Evolutionary conservation across 768 basidiomycete genomes (phyloP), one percentile per base, ranked within the genome.

Genomic region (Pleurotus giganteus): DNA sequence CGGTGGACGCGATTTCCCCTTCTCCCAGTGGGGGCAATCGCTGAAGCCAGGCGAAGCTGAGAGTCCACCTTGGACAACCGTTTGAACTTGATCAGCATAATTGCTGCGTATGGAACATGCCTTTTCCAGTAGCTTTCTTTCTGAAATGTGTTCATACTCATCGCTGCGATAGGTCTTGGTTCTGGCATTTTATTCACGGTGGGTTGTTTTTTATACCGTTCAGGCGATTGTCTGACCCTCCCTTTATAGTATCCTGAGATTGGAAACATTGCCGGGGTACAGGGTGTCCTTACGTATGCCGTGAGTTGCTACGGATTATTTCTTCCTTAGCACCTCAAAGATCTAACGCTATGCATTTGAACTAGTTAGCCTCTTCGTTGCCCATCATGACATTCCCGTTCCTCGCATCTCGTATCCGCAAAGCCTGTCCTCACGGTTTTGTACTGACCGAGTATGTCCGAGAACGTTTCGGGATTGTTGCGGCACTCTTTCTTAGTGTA

Each of bases 51-150:
- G 34, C 34, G 15, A 51, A 34, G 49, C 49, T 51, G 49, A 51
- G 49, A 51, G 49, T 51, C 49, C 49, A n/a, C n/a, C 26, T 36
- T 39, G 49, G 49, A 51, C 49, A 51, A 51, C 49, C 49, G 49
- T 51, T 51, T 51, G 49, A 51, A 51, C 49, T 51, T 51, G 49
- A 51, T 36, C 49, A 51, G 49, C 49, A 51, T 51, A 51, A 51
- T 51, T 51, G 49, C 49, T 51, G 49, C 49, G 49, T 27, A 51
- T 51, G 49, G 49, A 51, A 51, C 49, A 51, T 51, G 49, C 49
- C 49, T 51, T 51, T 51, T 51, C 49, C 49, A 51, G 49, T 51
- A 36, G 12, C n/a, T 51, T 13, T 13, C 9, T 26, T 51, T n/a
- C 19, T 23, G 2, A 6, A 13, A 2, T 36, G 8, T 34, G 49